Conservation (phyloP, 371 early-diverging fungal genomes). For the Syncephalastrum racemosum region DNA sequence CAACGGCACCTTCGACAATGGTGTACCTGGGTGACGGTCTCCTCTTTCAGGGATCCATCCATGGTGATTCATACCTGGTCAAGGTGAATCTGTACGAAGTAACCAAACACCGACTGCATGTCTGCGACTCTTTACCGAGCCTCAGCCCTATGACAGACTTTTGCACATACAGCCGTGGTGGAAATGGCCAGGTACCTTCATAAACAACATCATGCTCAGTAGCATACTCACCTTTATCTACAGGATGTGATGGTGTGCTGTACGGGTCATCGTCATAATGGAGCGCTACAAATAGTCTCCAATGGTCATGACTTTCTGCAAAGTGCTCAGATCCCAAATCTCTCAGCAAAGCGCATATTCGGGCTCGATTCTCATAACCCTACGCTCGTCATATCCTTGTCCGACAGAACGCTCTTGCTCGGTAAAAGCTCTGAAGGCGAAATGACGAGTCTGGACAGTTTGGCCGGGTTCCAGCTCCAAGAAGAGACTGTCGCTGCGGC, state of each 20-base stretch:
- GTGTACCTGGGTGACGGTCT: constrained; percentile 65
- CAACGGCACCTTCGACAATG: constrained; percentile 60
- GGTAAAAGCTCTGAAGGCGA: constrained; percentile 1
- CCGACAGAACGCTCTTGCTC: no score
- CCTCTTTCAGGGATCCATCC: constrained; percentile 80
- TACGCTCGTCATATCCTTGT: no score
- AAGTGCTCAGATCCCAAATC: constrained; percentile 55
- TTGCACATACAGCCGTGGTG: constrained; percentile 75
- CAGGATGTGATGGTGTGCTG: constrained; percentile 86
- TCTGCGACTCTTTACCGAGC: constrained; percentile 67
- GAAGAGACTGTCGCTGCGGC: no score
- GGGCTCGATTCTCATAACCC: constrained; percentile 52
- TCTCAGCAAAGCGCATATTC: constrained; percentile 63
- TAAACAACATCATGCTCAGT: not conserved
- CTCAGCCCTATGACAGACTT: constrained; percentile 88
- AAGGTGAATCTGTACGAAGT: constrained; percentile 33
- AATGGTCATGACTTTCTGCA: constrained; percentile 88
- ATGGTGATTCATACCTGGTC: constrained; percentile 80
- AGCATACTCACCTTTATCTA: not conserved
- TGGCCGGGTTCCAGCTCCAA: not conserved
- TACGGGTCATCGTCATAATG: constrained; percentile 74
- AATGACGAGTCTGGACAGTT: not conserved
- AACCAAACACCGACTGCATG: constrained; percentile 41
- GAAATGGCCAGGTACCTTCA: constrained; percentile 63
- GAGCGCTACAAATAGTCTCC: constrained; percentile 78